Conservation (phyloP, 345 rosid genomes). For the Camelina laxa region DNA sequence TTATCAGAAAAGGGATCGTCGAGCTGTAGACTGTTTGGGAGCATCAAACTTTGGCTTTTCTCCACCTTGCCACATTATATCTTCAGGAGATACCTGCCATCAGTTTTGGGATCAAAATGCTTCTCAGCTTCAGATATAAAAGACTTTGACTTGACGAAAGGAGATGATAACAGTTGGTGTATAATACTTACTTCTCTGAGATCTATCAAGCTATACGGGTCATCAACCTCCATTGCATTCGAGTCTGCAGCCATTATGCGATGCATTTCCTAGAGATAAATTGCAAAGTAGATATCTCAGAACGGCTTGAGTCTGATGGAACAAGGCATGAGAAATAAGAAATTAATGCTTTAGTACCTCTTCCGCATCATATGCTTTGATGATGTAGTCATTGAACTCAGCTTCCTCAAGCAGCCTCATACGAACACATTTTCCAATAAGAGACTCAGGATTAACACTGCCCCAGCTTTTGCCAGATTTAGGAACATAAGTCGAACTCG, state of each 20-base stretch:
- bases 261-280: conserved; percentile 27
- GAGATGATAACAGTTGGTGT: neutral
- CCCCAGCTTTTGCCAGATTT: conserved; percentile 10
- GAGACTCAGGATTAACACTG: neutral
- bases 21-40: neutral
- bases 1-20: neutral
- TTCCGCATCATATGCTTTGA: conserved; percentile 21
- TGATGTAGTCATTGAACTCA: neutral
- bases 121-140: neutral
- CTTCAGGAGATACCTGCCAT: conserved; percentile 1
- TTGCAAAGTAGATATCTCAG: neutral
- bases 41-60: neutral
- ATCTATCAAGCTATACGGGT: neutral
- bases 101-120: neutral
- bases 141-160: neutral
- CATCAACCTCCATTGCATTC: conserved; percentile 22
- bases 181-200: conserved; percentile 32
- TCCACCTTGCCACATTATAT: conserved; percentile 20
- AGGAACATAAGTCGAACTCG: neutral
- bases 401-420: neutral
- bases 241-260: neutral
- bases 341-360: conserved; percentile 1
- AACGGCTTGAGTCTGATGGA: neutral
- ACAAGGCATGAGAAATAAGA: neutral
- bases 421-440: conserved; percentile 7